phyloP scores from a whole-genome alignment of 805 yeast genomes.

The Candida caryicola region DNA sequence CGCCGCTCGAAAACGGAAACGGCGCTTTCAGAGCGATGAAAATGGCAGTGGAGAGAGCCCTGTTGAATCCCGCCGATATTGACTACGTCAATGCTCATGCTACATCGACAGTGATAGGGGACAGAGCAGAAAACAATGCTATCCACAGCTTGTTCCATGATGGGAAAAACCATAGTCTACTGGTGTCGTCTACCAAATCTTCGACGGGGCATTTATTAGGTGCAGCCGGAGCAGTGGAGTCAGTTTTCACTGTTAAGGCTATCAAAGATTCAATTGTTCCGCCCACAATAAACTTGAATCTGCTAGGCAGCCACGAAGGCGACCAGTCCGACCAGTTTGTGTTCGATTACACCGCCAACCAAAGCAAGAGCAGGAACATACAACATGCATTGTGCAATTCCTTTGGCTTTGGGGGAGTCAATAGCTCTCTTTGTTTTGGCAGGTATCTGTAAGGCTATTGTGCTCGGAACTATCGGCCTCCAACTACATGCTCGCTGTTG shows the following conservation, averaged over 20 bases:
- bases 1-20: constrained; percentile 77
- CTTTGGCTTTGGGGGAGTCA: constrained; percentile 98
- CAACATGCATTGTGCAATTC: constrained; percentile 77
- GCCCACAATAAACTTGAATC: constrained; percentile 72
- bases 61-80: constrained; percentile 46
- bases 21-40: constrained; percentile 86
- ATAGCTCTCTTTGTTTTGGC: constrained; percentile 63
- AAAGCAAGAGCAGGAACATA: constrained; percentile 39
- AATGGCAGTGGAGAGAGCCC: constrained; percentile 60
- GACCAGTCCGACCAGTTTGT: constrained; percentile 41
- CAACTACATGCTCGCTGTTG: no score
- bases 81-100: constrained; percentile 95
- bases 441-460: no score
- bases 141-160: constrained; percentile 50
- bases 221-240: constrained; percentile 94
- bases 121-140: constrained; percentile 80
- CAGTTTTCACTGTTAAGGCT: constrained; percentile 74
- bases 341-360: constrained; percentile 56
- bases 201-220: constrained; percentile 93
- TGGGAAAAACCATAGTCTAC: constrained; percentile 32
- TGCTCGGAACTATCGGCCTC: no score
- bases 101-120: constrained; percentile 88
- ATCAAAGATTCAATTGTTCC: constrained; percentile 59
- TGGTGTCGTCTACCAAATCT: constrained; percentile 83
- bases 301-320: constrained; percentile 49